Conservation (phyloP, 2,329 filamentous ascomycete species). For the Paecilomyces formosus region DNA sequence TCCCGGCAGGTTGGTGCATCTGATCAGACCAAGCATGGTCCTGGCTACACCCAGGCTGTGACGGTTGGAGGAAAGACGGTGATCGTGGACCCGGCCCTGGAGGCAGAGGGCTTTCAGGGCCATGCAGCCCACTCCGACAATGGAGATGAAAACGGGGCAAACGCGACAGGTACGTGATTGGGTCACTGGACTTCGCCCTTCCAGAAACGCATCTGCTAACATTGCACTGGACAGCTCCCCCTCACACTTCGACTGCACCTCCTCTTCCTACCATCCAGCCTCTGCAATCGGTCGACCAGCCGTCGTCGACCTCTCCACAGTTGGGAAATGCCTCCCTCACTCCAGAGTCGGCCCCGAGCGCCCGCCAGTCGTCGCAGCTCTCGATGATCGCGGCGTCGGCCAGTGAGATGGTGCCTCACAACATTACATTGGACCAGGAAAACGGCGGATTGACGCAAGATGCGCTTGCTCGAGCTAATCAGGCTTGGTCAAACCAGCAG, state of each 20-base stretch:
- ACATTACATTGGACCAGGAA: slow-evolving; percentile 27
- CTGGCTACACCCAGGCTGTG: slow-evolving; percentile 32
- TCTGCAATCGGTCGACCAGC: slow-evolving; percentile 21
- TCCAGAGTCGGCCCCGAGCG: slow-evolving; percentile 25
- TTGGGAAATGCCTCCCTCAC: slow-evolving; percentile 25
- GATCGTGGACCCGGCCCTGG: slow-evolving; percentile 36
- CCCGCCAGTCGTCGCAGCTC: slow-evolving; percentile 33
- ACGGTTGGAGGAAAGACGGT: slow-evolving; percentile 34
- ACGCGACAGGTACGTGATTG: slow-evolving; percentile 13
- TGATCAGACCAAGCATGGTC: slow-evolving; percentile 37
- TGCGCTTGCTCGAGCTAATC: slow-evolving; percentile 20
- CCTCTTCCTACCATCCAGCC: slow-evolving; percentile 24
- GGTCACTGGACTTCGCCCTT: background rate
- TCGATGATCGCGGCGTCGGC: slow-evolving; percentile 41
- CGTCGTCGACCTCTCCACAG: slow-evolving; percentile 26
- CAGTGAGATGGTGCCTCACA: slow-evolving; percentile 38
- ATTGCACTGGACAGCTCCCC: slow-evolving; percentile 14
- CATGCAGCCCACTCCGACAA: slow-evolving; percentile 19
- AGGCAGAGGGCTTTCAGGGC: slow-evolving; percentile 32
- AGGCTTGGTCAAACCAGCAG: slow-evolving; percentile 24
- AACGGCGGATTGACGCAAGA: slow-evolving; percentile 15
- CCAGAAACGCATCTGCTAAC: background rate
- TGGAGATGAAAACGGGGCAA: slow-evolving; percentile 16
- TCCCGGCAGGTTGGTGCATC: slow-evolving; percentile 65
- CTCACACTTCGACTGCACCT: slow-evolving; percentile 21